Evolutionary conservation across 495 filamentous ascomycete species (phyloP).

Genomic region (Penicillium paradoxum): DNA sequence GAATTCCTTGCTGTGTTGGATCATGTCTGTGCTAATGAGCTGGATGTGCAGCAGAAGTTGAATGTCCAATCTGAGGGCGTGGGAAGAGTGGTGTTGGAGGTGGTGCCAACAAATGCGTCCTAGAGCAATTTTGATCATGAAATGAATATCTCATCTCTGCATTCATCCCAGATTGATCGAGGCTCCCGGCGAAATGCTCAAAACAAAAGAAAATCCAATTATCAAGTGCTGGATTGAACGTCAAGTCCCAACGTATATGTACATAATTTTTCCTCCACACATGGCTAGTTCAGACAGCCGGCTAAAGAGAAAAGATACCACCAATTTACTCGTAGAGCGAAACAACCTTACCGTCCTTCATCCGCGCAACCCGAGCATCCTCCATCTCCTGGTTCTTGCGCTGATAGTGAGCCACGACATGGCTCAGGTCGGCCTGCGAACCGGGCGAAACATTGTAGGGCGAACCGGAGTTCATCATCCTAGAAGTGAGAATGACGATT

Average conservation of each 20-base stretch:
- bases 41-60: constrained; percentile 57
- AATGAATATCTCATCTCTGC: neutral
- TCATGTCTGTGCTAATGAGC: constrained; percentile 49
- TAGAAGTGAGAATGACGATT: neutral
- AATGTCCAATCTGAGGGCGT: constrained; percentile 52
- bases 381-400: constrained; percentile 52
- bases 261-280: constrained; percentile 32
- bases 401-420: constrained; percentile 59
- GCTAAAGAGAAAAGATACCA: constrained; percentile 16
- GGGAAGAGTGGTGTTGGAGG: constrained; percentile 43
- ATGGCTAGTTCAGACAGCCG: constrained; percentile 25
- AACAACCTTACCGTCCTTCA: constrained; percentile 42
- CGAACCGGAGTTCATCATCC: constrained; percentile 50
- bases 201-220: constrained; percentile 29
- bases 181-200: neutral
- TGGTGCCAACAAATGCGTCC: constrained; percentile 16
- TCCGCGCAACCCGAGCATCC: constrained; percentile 38
- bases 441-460: constrained; percentile 63
- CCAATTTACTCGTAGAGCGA: constrained; percentile 39
- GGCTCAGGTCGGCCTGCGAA: constrained; percentile 53
- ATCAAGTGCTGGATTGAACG: constrained; percentile 25
- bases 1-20: constrained; percentile 69
- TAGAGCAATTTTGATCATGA: neutral
- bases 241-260: constrained; percentile 37
- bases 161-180: neutral